Evolutionary conservation across 1,284 basidiomycete species (phyloP).

Genomic region (Puccinia novopanici): DNA sequence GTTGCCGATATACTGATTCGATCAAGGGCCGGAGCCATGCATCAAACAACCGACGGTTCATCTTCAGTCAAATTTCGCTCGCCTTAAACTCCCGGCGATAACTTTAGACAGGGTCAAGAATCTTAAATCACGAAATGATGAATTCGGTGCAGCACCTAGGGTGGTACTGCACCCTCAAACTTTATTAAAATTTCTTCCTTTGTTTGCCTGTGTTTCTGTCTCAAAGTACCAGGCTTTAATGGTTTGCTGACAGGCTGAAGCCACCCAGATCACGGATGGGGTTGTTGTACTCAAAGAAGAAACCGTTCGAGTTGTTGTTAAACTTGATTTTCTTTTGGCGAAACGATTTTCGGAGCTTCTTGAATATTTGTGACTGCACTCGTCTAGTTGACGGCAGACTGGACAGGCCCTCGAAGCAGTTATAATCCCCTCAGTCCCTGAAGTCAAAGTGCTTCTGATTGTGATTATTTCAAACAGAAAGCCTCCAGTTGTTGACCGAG

Average conservation of each 20-base stretch:
- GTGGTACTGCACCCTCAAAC: not conserved
- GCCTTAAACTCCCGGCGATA: not conserved
- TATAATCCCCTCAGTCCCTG: too few species aligned
- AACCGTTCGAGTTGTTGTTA: conserved; percentile 15
- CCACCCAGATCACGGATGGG: not conserved
- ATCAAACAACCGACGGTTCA: too few species aligned
- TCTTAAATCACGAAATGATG: not conserved
- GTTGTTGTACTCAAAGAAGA: conserved; percentile 7
- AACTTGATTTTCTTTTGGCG: not conserved
- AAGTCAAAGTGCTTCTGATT: not conserved
- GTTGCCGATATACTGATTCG: not conserved
- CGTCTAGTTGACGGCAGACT: too few species aligned
- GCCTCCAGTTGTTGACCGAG: not conserved
- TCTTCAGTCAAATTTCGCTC: not conserved
- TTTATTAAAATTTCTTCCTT: not conserved
- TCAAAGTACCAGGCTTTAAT: not conserved
- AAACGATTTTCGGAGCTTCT: too few species aligned
- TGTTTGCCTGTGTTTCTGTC: not conserved
- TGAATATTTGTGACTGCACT: too few species aligned
- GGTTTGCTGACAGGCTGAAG: not conserved
- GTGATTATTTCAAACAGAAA: not conserved
- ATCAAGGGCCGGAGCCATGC: not conserved
- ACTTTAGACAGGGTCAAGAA: not conserved
- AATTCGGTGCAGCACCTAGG: not conserved
- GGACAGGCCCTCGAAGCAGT: too few species aligned